phyloP scores from a whole-genome alignment of 441 rosid species.

The Sinapis alba region DNA sequence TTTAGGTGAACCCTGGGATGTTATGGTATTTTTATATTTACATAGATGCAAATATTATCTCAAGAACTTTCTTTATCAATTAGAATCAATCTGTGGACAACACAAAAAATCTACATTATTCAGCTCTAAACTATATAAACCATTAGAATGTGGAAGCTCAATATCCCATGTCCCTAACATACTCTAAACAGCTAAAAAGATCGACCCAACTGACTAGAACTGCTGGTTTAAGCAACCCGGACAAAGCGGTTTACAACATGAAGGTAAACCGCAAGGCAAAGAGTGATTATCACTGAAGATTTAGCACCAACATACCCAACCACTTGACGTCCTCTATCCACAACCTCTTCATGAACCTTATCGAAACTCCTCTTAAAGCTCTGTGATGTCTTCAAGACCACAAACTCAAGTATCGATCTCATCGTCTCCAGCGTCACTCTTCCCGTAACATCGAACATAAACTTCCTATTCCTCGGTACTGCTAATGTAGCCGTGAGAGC shows the following conservation, averaged over 20 bases:
- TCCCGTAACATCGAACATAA: conserved; percentile 86
- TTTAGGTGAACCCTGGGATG: neutral
- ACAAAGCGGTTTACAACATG: conserved; percentile 47
- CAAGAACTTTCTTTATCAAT: neutral
- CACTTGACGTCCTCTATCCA: conserved; percentile 65
- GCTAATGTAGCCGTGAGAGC: conserved; percentile 62
- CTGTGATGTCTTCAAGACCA: conserved; percentile 60
- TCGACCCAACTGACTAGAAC: conserved; percentile 31
- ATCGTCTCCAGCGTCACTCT: conserved; percentile 77
- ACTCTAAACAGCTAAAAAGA: conserved; percentile 45
- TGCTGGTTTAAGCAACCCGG: conserved; percentile 14
- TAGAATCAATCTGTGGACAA: neutral
- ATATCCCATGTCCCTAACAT: neutral
- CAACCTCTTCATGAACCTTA: conserved; percentile 51
- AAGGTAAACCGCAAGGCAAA: conserved; percentile 79
- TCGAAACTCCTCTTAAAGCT: conserved; percentile 49
- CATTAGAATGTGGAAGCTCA: neutral
- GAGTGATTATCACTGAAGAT: conserved; percentile 65
- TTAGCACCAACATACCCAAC: conserved; percentile 63
- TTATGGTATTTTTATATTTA: neutral
- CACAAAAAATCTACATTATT: conserved; percentile 1
- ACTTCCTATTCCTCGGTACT: conserved; percentile 67
- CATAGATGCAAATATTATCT: neutral
- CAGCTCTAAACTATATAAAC: neutral
- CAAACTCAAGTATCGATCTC: conserved; percentile 55